Evolutionary conservation across 2,329 filamentous ascomycete species (phyloP).

Genomic region (Cladosporium sp.): DNA sequence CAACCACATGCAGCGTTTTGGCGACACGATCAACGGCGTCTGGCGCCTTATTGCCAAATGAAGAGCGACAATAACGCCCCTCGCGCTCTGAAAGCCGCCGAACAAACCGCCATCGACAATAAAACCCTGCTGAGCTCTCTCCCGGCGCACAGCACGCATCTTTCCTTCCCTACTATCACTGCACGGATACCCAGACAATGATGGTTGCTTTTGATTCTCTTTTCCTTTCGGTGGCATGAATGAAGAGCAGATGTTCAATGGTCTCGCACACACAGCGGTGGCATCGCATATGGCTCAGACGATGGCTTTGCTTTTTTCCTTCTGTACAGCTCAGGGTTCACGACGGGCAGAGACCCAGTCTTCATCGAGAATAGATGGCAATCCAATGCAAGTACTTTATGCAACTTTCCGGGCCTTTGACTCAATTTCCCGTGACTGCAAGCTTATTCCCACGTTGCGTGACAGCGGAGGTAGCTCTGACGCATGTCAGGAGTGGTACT

Average conservation of each 20-base stretch:
- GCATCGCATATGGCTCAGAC: background rate
- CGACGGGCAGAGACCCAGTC: background rate
- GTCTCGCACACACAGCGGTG: background rate
- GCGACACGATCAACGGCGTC: background rate
- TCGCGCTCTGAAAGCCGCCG: background rate
- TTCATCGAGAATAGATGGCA: background rate
- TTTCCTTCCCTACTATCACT: background rate
- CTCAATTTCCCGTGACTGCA: background rate
- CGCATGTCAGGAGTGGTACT: background rate
- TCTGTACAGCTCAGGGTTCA: background rate
- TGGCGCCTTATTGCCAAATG: background rate
- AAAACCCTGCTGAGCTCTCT: background rate
- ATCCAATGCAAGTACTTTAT: background rate
- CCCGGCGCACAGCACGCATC: background rate
- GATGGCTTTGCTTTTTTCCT: background rate
- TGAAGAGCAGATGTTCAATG: background rate
- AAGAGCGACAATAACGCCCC: background rate
- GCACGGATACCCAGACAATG: background rate
- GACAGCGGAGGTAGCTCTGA: background rate
- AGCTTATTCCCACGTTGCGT: background rate
- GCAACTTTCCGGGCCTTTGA: background rate
- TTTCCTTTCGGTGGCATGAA: background rate
- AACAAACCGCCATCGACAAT: background rate
- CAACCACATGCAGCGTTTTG: background rate
- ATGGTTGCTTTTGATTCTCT: background rate